phyloP scores from a whole-genome alignment of 2,329 filamentous ascomycete species.

The Tolypocladium tropicale region DNA sequence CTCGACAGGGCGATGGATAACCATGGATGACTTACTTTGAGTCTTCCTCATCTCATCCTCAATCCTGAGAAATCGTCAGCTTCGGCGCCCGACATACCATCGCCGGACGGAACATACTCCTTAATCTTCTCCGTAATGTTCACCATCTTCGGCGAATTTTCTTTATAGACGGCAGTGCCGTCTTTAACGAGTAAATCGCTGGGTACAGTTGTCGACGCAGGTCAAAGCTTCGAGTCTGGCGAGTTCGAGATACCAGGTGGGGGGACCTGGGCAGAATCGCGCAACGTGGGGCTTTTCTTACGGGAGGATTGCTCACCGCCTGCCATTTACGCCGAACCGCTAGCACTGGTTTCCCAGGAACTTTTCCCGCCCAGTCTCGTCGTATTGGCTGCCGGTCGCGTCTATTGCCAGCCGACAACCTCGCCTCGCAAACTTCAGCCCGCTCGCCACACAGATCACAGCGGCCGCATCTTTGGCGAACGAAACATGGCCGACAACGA shows the following conservation, averaged over 20 bases:
- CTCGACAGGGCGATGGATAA: not conserved
- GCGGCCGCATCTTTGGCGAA: not conserved
- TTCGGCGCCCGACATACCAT: slow-evolving; percentile 1
- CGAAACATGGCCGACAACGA: slow-evolving; percentile 21
- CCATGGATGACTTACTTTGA: slow-evolving; percentile 59
- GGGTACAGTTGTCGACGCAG: not conserved
- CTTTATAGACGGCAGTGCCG: slow-evolving; percentile 20
- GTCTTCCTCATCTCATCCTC: slow-evolving; percentile 99
- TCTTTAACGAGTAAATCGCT: slow-evolving; percentile 8
- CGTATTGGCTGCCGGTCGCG: slow-evolving; percentile 7
- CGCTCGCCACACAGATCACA: slow-evolving; percentile 3
- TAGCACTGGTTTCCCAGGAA: not conserved
- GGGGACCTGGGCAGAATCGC: slow-evolving; percentile 13
- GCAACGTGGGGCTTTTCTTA: not conserved
- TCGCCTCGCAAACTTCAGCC: slow-evolving; percentile 2
- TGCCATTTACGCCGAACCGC: slow-evolving; percentile 10
- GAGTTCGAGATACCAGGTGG: slow-evolving; percentile 14
- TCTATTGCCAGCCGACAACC: slow-evolving; percentile 5
- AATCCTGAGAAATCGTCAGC: slow-evolving; percentile 54
- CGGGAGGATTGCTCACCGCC: slow-evolving; percentile 14
- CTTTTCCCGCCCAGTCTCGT: slow-evolving; percentile 13
- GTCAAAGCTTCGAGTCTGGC: slow-evolving; percentile 7
- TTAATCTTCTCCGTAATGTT: slow-evolving; percentile 99
- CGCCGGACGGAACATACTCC: slow-evolving; percentile 52
- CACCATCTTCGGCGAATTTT: slow-evolving; percentile 59